Evolutionary conservation across 78 protist species (phyloP), one percentile per base, ranked within the genome.

Genomic region (Guillardia theta): DNA sequence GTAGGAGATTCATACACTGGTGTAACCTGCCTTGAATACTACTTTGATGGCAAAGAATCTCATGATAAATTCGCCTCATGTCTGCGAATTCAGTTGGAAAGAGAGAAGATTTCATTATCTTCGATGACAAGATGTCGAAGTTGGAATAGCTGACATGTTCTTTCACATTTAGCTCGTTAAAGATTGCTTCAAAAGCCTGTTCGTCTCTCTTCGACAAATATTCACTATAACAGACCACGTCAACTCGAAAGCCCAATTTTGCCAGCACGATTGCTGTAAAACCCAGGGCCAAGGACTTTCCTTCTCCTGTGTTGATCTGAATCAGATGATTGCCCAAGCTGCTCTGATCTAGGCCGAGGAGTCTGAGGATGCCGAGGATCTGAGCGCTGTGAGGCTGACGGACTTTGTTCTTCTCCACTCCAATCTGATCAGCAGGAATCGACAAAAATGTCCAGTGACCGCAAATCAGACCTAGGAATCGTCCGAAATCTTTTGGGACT

Each of bases 271-370:
- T 33, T 19, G 94, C 45, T 48, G 92, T 4, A 37, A 95, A 58
- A 12, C 95, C 95, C 15, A 95, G 96, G 48, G 77, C 87, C 46
- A 87, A 44, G 10, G 96, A 93, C 94, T 95, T 95, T 19, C 96
- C 96, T 88, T 95, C 95, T 0, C 96, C 96, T 0, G 96, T 95
- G 41, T 50, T 22, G 37, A 95, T 80, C 50, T 78, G 90, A 18
- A 78, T 30, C 33, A 78, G 50, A 50, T 78, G 90, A 4, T 70
- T 70, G 36, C 5, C 6, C n/a, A 70, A 6, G 41, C 83, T 18
- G 83, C 22, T 6, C 41, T 70, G 83, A 70, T 70, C 83, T 2
- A 70, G 83, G n/a, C 45, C 83, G 46, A 70, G 83, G 36, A 70
- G 83, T 15, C 83, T 36, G 45, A 70, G 41, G 83, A 70, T 70